phyloP scores from a whole-genome alignment of 495 filamentous ascomycete species.

The Cercophora samala region DNA sequence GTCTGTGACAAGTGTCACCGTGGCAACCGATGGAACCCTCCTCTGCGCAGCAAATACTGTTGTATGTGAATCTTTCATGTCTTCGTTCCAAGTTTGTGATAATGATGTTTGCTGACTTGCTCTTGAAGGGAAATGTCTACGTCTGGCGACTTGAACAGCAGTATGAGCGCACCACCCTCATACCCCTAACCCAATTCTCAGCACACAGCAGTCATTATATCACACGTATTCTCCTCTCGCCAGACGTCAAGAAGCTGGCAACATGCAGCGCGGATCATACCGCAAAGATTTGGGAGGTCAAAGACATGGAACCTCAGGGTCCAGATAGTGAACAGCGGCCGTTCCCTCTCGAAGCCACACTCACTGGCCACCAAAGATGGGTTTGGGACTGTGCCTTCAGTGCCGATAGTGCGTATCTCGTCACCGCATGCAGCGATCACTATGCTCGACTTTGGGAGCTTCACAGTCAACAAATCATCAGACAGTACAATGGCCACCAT shows the following conservation, averaged over 20 bases:
- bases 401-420: conserved; percentile 91
- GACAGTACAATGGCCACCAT: conserved; percentile 98
- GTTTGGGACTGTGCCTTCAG: conserved; percentile 99
- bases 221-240: conserved; percentile 90
- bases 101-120: not conserved
- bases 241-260: conserved; percentile 94
- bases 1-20: conserved; percentile 87
- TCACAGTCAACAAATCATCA: conserved; percentile 76
- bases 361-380: conserved; percentile 95
- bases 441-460: conserved; percentile 98
- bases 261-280: conserved; percentile 98
- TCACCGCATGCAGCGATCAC: conserved; percentile 97
- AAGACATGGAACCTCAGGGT: conserved; percentile 53
- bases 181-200: conserved; percentile 87
- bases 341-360: conserved; percentile 80
- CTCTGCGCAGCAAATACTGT: conserved; percentile 94
- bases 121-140: conserved; percentile 82
- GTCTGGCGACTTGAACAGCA: conserved; percentile 90
- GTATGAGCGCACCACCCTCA: conserved; percentile 77
- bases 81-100: not conserved
- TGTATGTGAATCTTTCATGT: conserved; percentile 46
- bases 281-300: conserved; percentile 94
- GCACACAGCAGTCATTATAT: conserved; percentile 86
- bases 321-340: conserved; percentile 41
- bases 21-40: conserved; percentile 88